Base-by-base conservation (phyloP, 1,139 yeast genomes). In the Lodderomyces elongisporus region DNA sequence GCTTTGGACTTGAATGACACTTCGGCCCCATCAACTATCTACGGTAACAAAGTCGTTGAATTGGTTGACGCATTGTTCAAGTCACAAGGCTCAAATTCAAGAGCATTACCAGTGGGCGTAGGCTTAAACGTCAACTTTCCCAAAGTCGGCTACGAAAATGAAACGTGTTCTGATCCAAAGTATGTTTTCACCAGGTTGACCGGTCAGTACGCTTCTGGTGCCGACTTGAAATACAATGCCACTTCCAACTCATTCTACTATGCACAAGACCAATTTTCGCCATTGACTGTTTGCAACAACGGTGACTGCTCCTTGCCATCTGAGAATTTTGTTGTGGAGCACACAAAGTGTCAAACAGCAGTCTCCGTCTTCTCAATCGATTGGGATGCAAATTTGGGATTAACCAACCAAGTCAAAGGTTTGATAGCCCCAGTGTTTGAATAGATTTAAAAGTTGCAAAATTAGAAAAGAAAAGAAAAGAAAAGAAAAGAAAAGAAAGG, bases 51-150 rank as follows among this genome's bases (percentile, higher is more conserved):
- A 47, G 53, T 60, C 15, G 59, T 54, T 30, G 52, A 60, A 32
- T 49, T 66, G 22, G 66, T 65, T 30, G 44, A 55, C 32, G 48
- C 49, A 30, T 37, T 66, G 34, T 64, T 66, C 43, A 42, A 46
- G 22, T 48, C 53, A 29, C 60, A 58, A 42, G 62, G 64, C 40
- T 49, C 43, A 30, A 59, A 60, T 32, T 27, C 45, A 17, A 47
- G 56, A 46, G 55, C 62, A 32, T 56, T 66, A 45, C 71, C 72
- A 27, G 37, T 59, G 32, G 66, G 65, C 40, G 62, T 60, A 35
- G 70, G 71, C 41, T 40, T 65, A 34, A 63, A 61, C 42, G 69
- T 66, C 36, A 66, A 66, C 52, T 52, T 62, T 48, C 72, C 72
- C 23, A 38, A 46, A 12, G 71, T 62, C 14, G 73, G 73, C 28